Conservation (phyloP, 2,329 filamentous ascomycete species). For the Fusarium lateritium region DNA sequence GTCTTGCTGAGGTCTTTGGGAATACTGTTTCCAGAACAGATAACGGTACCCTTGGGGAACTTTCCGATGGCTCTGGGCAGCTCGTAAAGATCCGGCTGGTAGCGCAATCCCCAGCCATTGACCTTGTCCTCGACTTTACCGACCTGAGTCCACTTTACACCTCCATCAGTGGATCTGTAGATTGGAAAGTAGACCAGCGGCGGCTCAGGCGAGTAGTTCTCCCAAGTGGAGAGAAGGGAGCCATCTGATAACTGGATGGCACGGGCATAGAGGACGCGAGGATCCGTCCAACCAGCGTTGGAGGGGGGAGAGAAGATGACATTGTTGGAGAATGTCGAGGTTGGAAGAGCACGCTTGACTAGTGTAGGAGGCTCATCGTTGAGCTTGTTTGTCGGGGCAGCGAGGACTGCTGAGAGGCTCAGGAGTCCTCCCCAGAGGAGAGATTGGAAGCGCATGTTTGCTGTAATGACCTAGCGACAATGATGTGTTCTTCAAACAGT, state of each 20-base stretch:
- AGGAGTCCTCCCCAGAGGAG: constrained; percentile 37
- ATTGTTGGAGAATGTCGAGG: constrained; percentile 46
- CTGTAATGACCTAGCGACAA: background rate
- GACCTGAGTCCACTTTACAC: constrained; percentile 74
- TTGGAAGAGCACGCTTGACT: constrained; percentile 30
- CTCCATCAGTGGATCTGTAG: constrained; percentile 66
- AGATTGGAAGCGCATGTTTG: constrained; percentile 31
- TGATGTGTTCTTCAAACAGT: background rate
- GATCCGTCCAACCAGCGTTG: constrained; percentile 57
- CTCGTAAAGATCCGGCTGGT: constrained; percentile 78
- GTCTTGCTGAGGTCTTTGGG: constrained; percentile 73
- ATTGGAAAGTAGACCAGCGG: constrained; percentile 70
- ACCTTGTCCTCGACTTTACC: constrained; percentile 74
- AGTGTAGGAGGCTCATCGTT: constrained; percentile 16
- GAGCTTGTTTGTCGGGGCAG: constrained; percentile 29
- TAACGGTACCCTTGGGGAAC: constrained; percentile 73
- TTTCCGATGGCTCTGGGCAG: constrained; percentile 70
- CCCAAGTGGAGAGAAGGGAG: constrained; percentile 67
- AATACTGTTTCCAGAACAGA: constrained; percentile 74
- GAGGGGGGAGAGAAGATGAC: constrained; percentile 58
- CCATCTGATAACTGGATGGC: constrained; percentile 62
- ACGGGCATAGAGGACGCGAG: constrained; percentile 62
- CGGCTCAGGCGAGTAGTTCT: constrained; percentile 70
- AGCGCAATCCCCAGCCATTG: constrained; percentile 77
- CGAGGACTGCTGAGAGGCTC: constrained; percentile 34